Evolutionary conservation across 495 filamentous ascomycete genomes (phyloP).

Genomic region (Daldinia grandis): DNA sequence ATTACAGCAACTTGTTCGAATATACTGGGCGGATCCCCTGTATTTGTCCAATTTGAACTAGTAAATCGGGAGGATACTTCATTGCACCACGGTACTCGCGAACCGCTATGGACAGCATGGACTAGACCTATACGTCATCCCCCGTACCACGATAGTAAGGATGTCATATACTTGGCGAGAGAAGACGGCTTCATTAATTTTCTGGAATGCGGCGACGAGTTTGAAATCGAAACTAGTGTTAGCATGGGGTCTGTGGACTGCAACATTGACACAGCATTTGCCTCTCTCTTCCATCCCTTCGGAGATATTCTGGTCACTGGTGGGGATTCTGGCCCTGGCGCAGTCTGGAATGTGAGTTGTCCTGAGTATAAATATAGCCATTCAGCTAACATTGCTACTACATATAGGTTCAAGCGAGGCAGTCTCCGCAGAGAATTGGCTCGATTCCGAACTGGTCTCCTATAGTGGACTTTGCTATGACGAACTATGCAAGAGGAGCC

Average conservation of each 20-base stretch:
- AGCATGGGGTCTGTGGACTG: slow-evolving; percentile 67
- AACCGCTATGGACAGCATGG: slow-evolving; percentile 70
- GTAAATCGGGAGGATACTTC: slow-evolving; percentile 42
- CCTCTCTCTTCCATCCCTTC: slow-evolving; percentile 58
- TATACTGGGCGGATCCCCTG: slow-evolving; percentile 60
- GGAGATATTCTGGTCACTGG: slow-evolving; percentile 81
- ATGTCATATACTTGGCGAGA: slow-evolving; percentile 79
- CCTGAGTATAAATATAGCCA: background rate
- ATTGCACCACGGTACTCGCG: slow-evolving; percentile 50
- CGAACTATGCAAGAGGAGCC: slow-evolving; percentile 41
- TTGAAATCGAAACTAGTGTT: slow-evolving; percentile 57
- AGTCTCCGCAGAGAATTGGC: slow-evolving; percentile 57
- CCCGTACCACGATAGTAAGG: slow-evolving; percentile 65
- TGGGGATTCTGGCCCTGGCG: slow-evolving; percentile 83
- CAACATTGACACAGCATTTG: slow-evolving; percentile 72
- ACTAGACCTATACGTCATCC: slow-evolving; percentile 71
- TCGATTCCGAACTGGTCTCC: slow-evolving; percentile 82
- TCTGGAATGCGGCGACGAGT: slow-evolving; percentile 67
- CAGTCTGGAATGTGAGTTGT: slow-evolving; percentile 71
- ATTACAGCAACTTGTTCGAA: slow-evolving; percentile 68
- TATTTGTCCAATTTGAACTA: slow-evolving; percentile 51
- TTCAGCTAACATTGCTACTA: slow-evolving; percentile 29
- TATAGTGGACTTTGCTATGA: slow-evolving; percentile 71
- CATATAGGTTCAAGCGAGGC: slow-evolving; percentile 50
- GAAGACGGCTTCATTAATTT: slow-evolving; percentile 80